Percentiles rank a stretch among this genome's conserved stretches.
Evolutionary conservation across 202 grass and related monocot genomes (phyloP).

Genomic region (Schoenoplectus tabernaemontani): DNA sequence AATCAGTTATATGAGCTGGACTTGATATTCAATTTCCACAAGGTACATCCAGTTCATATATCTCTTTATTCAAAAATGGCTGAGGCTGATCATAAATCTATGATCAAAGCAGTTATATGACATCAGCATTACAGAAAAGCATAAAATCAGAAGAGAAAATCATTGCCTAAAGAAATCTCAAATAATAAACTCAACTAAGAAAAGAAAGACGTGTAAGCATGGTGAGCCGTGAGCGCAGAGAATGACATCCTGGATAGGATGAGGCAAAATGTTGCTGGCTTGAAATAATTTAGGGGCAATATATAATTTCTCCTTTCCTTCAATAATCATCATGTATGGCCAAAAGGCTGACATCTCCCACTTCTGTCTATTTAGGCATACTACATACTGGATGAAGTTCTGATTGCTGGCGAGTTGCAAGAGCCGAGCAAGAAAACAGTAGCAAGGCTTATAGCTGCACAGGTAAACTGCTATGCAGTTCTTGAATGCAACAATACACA

Average conservation of each 20-base stretch:
- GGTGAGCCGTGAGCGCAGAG: neutral
- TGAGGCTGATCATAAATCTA: neutral
- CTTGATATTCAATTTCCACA: constrained; percentile 78
- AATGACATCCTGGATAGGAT: neutral
- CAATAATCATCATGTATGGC: neutral
- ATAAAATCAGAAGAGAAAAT: neutral
- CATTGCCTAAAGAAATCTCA: neutral
- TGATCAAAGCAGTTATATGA: neutral
- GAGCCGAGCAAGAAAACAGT: constrained; percentile 72
- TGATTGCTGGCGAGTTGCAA: constrained; percentile 74
- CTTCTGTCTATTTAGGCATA: constrained; percentile 35
- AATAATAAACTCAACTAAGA: neutral
- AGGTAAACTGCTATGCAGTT: constrained; percentile 32
- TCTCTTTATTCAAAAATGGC: neutral
- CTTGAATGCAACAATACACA: neutral
- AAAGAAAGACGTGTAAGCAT: neutral
- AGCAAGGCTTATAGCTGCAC: constrained; percentile 52
- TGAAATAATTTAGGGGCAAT: neutral
- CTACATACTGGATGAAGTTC: constrained; percentile 67
- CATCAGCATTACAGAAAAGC: neutral
- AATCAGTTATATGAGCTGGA: constrained; percentile 70
- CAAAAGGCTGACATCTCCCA: neutral
- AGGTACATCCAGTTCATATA: constrained; percentile 26
- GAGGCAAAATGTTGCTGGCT: neutral
- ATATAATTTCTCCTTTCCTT: neutral